These are phyloP conservation scores for Psilocybe cyanescens DNA, from an alignment of 768 basidiomycete species.

Conservation along the genomic window DNA sequence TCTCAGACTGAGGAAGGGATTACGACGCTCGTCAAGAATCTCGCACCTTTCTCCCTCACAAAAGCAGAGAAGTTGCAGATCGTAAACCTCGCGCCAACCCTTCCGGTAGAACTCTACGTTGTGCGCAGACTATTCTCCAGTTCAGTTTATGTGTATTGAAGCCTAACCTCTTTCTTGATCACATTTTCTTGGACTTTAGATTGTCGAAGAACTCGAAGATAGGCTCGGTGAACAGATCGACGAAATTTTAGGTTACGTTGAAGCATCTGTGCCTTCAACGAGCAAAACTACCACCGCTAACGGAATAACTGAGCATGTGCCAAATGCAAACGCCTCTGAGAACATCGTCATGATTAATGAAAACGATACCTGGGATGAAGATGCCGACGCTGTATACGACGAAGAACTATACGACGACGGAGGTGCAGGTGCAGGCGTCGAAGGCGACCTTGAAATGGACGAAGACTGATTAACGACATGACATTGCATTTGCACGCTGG, in stretches of 20 bases:
- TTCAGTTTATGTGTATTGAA: not conserved
- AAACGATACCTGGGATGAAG: slow-evolving; percentile 37
- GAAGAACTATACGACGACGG: slow-evolving; percentile 67
- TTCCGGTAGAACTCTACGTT: slow-evolving; percentile 86
- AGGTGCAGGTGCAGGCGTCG: slow-evolving; percentile 67
- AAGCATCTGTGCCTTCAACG: slow-evolving; percentile 23
- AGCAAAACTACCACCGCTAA: slow-evolving; percentile 1
- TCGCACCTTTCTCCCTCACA: slow-evolving; percentile 75
- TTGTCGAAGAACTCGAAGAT: slow-evolving; percentile 91
- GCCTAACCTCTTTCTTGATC: not conserved
- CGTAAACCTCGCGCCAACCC: slow-evolving; percentile 85
- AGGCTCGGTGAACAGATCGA: slow-evolving; percentile 74
- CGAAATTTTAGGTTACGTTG: slow-evolving; percentile 64
- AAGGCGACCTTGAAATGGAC: slow-evolving; percentile 74
- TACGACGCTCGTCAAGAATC: slow-evolving; percentile 62
- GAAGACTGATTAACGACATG: slow-evolving; percentile 28
- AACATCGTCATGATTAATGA: slow-evolving; percentile 26
- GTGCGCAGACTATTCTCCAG: slow-evolving; percentile 47
- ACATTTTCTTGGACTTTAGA: slow-evolving; percentile 45
- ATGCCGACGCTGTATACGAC: slow-evolving; percentile 47
- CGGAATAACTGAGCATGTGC: slow-evolving; percentile 11
- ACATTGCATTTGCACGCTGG: not conserved
- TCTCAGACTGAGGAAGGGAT: slow-evolving; percentile 71
- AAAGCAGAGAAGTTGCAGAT: slow-evolving; percentile 93
- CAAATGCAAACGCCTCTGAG: not conserved